Evolutionary conservation across 202 grass and related monocot genomes (phyloP), one percentile per base, ranked within the genome.

Genomic region (Zizania palustris): DNA sequence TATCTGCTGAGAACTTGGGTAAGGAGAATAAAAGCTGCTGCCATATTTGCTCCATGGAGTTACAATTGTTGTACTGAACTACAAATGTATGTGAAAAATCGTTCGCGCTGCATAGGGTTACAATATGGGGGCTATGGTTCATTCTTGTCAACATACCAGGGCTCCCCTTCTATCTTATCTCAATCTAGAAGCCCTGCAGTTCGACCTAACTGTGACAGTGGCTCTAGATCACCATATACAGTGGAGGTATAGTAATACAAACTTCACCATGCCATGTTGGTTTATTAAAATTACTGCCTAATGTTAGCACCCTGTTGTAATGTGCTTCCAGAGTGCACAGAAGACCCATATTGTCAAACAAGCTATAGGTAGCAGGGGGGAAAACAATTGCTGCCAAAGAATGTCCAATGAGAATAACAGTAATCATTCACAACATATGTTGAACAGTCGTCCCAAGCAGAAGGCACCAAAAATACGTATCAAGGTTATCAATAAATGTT

Each of bases 401-500:
- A 71, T 71, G 50, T 77, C 55, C 16, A 73, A 28, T 53, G 70
- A 84, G 73, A 84, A 33, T 13, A 36, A 81, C 80, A 53, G 76
- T 43, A 81, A 77, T 86, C 78, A 72, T 71, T 64, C 83, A 51
- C 87, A 79, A 72, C 72, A 67, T 50, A 67, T 71, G 65, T 76
- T 81, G 78, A 88, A 82, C 63, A 80, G 57, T 60, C 56, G 59
- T 67, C 67, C 43, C 72, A 85, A 93, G 82, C 72, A 81, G 63
- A 99, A 96, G 76, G 76, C 92, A 68, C 78, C 84, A 7, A 96
- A 96, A 82, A 88, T 99, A 83, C 75, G 81, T 78, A 99, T 99
- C 65, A 98, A 98, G 83, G 89, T 99, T 53, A 91, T 87, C 67
- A 83, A 81, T 80, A 85, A 65, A 75, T 78, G 35, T 16, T 75